Evolutionary conservation across 1,284 basidiomycete species (phyloP).

Genomic region (Moesziomyces parantarcticus): DNA sequence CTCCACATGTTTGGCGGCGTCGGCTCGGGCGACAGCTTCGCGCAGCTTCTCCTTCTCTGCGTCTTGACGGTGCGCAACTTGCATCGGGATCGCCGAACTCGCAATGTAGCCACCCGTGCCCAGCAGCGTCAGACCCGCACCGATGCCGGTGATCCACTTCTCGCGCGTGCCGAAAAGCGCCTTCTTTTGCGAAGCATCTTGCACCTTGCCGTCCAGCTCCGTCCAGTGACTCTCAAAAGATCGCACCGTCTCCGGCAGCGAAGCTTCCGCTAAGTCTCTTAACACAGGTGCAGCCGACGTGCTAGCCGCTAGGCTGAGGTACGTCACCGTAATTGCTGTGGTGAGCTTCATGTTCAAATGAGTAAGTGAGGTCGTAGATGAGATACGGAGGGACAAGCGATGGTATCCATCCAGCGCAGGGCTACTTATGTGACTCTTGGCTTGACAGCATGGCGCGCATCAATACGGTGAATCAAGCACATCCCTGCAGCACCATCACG

Average conservation of each 20-base stretch:
- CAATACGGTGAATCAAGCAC: too few species aligned
- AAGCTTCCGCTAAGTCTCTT: not conserved
- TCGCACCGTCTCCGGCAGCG: not conserved
- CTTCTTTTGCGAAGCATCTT: not conserved
- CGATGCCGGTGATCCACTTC: constrained; percentile 1
- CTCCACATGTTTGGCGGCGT: constrained; percentile 2
- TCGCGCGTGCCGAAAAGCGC: not conserved
- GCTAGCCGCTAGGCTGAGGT: not conserved
- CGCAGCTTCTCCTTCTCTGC: not conserved
- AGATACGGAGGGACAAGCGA: too few species aligned
- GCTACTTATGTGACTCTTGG: too few species aligned
- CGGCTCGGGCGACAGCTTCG: not conserved
- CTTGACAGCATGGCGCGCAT: too few species aligned
- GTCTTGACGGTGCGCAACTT: not conserved
- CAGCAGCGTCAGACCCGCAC: constrained; percentile 3
- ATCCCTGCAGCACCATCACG: too few species aligned
- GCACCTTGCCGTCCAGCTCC: constrained; percentile 11
- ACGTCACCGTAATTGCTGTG: not conserved
- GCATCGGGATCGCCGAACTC: constrained; percentile 5
- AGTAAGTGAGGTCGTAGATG: too few species aligned
- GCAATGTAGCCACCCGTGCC: constrained; percentile 11
- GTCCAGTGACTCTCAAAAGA: constrained; percentile 9
- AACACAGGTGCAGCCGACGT: not conserved
- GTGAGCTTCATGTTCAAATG: not conserved
- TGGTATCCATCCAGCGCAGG: too few species aligned